These are phyloP conservation scores for Populus hybrid DNA, from an alignment of 441 rosid genomes.

Conservation along the genomic window DNA sequence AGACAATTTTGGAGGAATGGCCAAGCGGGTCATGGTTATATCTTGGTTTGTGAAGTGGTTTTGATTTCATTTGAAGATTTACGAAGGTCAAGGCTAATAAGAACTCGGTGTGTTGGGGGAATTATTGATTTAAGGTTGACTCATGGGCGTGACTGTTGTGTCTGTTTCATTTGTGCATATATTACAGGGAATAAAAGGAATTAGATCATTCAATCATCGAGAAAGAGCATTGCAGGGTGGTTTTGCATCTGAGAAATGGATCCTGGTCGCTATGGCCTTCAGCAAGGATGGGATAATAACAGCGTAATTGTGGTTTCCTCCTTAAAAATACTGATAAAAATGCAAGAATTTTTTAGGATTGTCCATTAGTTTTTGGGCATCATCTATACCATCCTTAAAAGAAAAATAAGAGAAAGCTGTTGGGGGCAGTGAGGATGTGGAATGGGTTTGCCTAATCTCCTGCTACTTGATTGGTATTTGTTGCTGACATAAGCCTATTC, in stretches of 20 bases:
- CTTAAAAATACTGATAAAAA: conserved; percentile 55
- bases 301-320: conserved; percentile 99
- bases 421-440: conserved; percentile 76
- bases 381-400: conserved; percentile 59
- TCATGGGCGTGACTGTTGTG: conserved; percentile 39
- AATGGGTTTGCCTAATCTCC: conserved; percentile 81
- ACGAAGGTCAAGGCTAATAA: neutral
- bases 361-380: conserved; percentile 57
- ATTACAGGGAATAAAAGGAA: conserved; percentile 57
- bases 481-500: conserved; percentile 94
- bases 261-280: conserved; percentile 77
- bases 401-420: conserved; percentile 68
- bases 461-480: conserved; percentile 68
- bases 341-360: conserved; percentile 55
- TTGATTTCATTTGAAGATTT: neutral
- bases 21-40: neutral
- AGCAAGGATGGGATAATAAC: conserved; percentile 98
- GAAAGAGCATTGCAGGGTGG: conserved; percentile 15
- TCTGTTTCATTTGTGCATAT: conserved; percentile 36
- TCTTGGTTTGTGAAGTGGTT: neutral
- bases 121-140: conserved; percentile 24
- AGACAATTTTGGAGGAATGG: neutral
- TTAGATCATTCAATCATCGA: conserved; percentile 44
- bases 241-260: conserved; percentile 54
- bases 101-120: conserved; percentile 18